Evolutionary conservation across 441 rosid genomes (phyloP).

Genomic region (Rhodomyrtus psidioides): DNA sequence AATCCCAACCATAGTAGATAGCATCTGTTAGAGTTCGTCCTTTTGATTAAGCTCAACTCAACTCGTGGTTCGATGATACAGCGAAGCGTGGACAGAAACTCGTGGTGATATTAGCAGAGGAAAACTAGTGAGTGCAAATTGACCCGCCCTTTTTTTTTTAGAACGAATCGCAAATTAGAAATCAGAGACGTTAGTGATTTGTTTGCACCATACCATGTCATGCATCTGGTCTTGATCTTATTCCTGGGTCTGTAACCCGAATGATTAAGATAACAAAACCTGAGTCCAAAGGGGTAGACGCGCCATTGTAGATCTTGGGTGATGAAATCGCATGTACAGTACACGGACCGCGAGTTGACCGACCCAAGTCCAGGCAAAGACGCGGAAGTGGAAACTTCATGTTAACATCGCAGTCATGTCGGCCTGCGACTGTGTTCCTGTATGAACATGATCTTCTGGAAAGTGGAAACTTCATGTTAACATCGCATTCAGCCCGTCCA

Average conservation of each 20-base stretch:
- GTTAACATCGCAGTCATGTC: too few species aligned
- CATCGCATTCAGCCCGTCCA: background rate
- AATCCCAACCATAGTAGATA: background rate
- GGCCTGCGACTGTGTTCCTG: background rate
- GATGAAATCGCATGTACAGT: background rate
- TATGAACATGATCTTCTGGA: background rate
- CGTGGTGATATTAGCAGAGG: background rate
- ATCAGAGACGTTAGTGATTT: background rate
- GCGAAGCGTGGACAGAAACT: background rate
- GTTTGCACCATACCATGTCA: background rate
- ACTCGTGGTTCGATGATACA: background rate
- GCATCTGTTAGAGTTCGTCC: background rate
- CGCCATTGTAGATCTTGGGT: background rate
- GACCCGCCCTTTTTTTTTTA: background rate
- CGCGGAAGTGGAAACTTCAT: background rate
- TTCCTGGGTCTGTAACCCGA: background rate
- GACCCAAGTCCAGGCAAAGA: background rate
- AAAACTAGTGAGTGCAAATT: background rate
- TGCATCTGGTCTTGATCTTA: background rate
- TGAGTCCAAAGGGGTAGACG: background rate
- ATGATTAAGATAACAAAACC: background rate
- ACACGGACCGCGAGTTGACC: background rate
- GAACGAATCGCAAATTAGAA: fast-evolving
- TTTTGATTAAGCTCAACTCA: background rate
- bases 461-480: background rate